Evolutionary conservation across 306 rosid species (phyloP).

Genomic region (Vachellia collinsii): DNA sequence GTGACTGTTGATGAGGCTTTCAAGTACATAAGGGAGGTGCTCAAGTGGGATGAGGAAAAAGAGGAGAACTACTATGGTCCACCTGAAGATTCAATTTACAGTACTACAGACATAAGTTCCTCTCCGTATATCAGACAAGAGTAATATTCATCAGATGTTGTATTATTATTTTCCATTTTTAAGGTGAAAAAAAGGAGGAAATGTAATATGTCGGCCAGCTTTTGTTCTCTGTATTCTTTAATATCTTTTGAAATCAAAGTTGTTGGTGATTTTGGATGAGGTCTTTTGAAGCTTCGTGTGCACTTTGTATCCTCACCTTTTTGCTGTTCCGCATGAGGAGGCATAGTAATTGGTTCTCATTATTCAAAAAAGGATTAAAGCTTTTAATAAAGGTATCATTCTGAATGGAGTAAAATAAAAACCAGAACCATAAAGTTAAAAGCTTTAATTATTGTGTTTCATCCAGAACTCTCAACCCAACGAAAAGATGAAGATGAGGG

Average conservation of each 20-base stretch:
- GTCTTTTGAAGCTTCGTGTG: constrained; percentile 32
- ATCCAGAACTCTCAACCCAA: background rate
- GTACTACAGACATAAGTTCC: constrained; percentile 93
- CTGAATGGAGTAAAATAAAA: background rate
- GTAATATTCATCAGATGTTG: constrained; percentile 5
- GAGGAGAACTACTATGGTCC: constrained; percentile 76
- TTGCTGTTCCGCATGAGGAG: constrained; percentile 30
- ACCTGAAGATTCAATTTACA: constrained; percentile 86
- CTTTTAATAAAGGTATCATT: constrained; percentile 7
- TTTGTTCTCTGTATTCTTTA: constrained; percentile 33
- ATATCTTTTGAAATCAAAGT: constrained; percentile 39
- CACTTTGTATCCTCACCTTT: constrained; percentile 27
- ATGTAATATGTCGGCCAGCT: constrained; percentile 37
- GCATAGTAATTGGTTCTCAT: constrained; percentile 27
- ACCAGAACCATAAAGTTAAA: background rate
- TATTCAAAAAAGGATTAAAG: constrained; percentile 12
- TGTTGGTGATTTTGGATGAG: constrained; percentile 44
- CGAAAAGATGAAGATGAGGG: background rate
- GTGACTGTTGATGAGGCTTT: constrained; percentile 80
- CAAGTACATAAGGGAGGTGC: constrained; percentile 88
- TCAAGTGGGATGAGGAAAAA: constrained; percentile 96
- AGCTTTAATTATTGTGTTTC: background rate
- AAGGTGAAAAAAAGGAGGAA: background rate
- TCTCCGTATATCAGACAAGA: constrained; percentile 72
- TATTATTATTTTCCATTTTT: constrained; percentile 5